Conservation (phyloP, 257 asterid genomes). For the Capsicum baccatum region DNA sequence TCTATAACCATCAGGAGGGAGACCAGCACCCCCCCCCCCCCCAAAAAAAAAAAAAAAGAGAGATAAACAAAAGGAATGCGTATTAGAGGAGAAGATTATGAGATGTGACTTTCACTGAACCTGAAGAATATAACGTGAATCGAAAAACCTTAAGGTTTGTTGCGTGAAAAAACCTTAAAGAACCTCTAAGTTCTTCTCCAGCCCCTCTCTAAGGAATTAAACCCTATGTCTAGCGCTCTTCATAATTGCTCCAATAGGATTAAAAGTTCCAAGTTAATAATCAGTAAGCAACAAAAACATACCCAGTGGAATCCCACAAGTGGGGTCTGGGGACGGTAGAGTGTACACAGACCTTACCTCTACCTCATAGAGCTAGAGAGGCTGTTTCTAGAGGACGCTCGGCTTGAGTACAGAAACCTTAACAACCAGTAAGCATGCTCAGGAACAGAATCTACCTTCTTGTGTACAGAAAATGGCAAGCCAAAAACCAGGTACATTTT, state of each 20-base stretch:
- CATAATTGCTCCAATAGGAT: background rate
- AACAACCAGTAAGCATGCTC: background rate
- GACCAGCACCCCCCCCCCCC: too few relatives aligned
- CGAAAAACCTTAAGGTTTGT: background rate
- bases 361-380: too few relatives aligned
- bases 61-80: too few relatives aligned
- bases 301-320: too few relatives aligned
- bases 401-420: too few relatives aligned
- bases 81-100: background rate
- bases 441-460: background rate
- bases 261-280: background rate
- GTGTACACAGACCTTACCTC: too few relatives aligned
- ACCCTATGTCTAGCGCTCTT: background rate
- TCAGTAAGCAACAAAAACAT: background rate
- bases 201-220: background rate
- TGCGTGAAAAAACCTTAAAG: background rate
- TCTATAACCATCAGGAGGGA: background rate
- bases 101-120: background rate
- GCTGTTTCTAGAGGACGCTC: too few relatives aligned
- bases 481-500: conserved; percentile 8
- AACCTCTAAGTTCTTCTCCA: background rate
- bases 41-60: too few relatives aligned
- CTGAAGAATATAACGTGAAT: background rate
- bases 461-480: background rate
- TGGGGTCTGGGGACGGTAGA: too few relatives aligned